phyloP scores from a whole-genome alignment of 2,329 filamentous ascomycete genomes.

The Nannizzia gypsea region DNA sequence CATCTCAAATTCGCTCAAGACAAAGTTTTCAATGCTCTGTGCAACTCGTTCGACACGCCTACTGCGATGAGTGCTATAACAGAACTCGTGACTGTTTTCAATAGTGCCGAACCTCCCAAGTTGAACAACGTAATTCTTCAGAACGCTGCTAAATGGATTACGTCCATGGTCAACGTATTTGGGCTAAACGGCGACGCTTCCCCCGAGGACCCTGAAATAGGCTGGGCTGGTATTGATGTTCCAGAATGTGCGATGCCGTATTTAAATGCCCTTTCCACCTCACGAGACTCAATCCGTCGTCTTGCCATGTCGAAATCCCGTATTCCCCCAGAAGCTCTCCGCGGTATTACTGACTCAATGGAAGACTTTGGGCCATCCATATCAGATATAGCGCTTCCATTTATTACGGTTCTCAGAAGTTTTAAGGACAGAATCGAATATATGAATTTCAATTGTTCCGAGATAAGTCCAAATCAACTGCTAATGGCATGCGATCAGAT shows the following conservation, averaged over 20 bases:
- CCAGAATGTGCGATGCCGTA: slow-evolving; percentile 48
- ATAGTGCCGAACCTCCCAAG: slow-evolving; percentile 40
- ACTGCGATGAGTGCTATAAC: slow-evolving; percentile 65
- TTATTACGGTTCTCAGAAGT: slow-evolving; percentile 35
- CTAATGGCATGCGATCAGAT: slow-evolving; percentile 67
- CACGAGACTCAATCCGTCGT: slow-evolving; percentile 47
- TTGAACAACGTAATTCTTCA: slow-evolving; percentile 39
- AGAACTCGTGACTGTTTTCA: slow-evolving; percentile 65
- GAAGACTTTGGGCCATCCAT: slow-evolving; percentile 15
- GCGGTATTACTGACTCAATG: slow-evolving; percentile 30
- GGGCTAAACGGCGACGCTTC: slow-evolving; percentile 47
- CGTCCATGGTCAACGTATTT: slow-evolving; percentile 70
- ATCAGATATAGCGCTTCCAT: slow-evolving; percentile 21
- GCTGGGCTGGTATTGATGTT: slow-evolving; percentile 55
- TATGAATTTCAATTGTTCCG: slow-evolving; percentile 26
- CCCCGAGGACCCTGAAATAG: slow-evolving; percentile 36
- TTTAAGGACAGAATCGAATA: slow-evolving; percentile 19
- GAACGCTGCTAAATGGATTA: slow-evolving; percentile 62
- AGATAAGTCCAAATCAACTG: slow-evolving; percentile 55
- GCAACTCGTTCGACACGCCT: slow-evolving; percentile 80
- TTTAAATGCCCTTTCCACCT: slow-evolving; percentile 45
- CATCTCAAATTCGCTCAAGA: slow-evolving; percentile 3
- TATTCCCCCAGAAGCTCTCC: slow-evolving; percentile 29
- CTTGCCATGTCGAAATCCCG: slow-evolving; percentile 40
- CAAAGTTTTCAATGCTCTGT: slow-evolving; percentile 46